Base-by-base conservation (phyloP, 768 basidiomycete species). In the Pulveroboletus sp. region DNA sequence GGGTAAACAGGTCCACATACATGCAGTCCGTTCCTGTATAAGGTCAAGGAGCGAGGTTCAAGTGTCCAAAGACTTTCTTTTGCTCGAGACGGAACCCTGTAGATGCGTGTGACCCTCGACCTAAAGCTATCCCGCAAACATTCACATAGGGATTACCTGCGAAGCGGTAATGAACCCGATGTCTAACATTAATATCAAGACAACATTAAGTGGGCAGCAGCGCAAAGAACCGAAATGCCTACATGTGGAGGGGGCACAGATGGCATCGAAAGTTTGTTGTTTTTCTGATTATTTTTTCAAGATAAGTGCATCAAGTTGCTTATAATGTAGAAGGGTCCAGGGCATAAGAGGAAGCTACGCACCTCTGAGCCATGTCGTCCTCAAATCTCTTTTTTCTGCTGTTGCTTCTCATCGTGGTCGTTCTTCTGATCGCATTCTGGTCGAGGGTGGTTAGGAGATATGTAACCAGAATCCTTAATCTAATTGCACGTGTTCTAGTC, bases 301-400 rank as follows among this genome's bases (percentile, higher is more conserved):
- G 47, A 45, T 41, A 36, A 43, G 32, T 26, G 9, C 30, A 32
- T 17, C 43, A 8, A 43, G 10, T 11, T 24, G 46, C 9, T 51
- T 61, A 63, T 63, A 60, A 60, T 15, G 15, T 5, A 28, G 39
- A 38, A 5, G 24, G 17, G 31, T 24, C 14, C 7, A 46, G 14
- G 27, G 44, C 7, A 9, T 13, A 36, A 17, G 46, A 28, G 17
- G 21, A 21, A 8, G 13, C 30, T 14, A 37, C 46, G 28, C 21
- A 51, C 51, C 54, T 21, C 21, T 21, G 21, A 36, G 17, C 42
- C 38, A 64, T 62, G 55, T 43, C 49, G 55, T 43, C 49, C 2
- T 36, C 43, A 26, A 53, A 50, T 5, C n/a, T 37, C 36, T 47
- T 55, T 21, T 64, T 54, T 47, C 41, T 64, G 31, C 30, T 63